Percentiles rank a stretch among this genome's conserved stretches.
Conservation (phyloP, 441 rosid genomes). For the Brassica balearica region DNA sequence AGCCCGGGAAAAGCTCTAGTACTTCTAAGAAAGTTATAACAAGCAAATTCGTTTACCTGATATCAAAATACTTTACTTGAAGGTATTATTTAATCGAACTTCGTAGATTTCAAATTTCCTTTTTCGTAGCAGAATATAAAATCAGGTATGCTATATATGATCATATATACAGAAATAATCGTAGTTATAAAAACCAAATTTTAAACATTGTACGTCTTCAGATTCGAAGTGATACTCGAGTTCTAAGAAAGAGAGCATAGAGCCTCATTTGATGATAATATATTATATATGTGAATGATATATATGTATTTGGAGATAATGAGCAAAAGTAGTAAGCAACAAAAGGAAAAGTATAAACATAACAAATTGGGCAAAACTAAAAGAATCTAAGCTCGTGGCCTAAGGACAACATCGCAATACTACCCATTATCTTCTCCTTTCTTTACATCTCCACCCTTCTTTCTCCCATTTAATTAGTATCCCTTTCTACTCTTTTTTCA, state of each 20-base stretch:
- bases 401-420: slow-evolving; percentile 36
- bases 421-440: slow-evolving; percentile 30
- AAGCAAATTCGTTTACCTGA: background rate
- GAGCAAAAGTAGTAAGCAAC: slow-evolving; percentile 41
- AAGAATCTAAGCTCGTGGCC: slow-evolving; percentile 51
- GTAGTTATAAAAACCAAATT: slow-evolving; percentile 35
- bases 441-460: slow-evolving; percentile 33
- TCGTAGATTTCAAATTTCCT: slow-evolving; percentile 7
- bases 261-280: slow-evolving; percentile 15
- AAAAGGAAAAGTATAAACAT: slow-evolving; percentile 35
- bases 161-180: slow-evolving; percentile 30
- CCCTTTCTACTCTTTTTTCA: slow-evolving; percentile 14
- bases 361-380: slow-evolving; percentile 48
- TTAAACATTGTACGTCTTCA: slow-evolving; percentile 34
- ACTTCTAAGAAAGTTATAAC: background rate
- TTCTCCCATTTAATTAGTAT: slow-evolving; percentile 17
- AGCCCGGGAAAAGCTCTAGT: no score
- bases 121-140: slow-evolving; percentile 20
- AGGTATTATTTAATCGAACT: background rate
- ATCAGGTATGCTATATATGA: slow-evolving; percentile 25
- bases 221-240: slow-evolving; percentile 30
- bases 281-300: slow-evolving; percentile 27
- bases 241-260: slow-evolving; percentile 16
- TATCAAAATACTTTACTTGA: background rate
- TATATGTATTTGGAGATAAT: slow-evolving; percentile 25